Evolutionary conservation across 176 grass and related monocot species (phyloP).

Genomic region (Carex kokanica): DNA sequence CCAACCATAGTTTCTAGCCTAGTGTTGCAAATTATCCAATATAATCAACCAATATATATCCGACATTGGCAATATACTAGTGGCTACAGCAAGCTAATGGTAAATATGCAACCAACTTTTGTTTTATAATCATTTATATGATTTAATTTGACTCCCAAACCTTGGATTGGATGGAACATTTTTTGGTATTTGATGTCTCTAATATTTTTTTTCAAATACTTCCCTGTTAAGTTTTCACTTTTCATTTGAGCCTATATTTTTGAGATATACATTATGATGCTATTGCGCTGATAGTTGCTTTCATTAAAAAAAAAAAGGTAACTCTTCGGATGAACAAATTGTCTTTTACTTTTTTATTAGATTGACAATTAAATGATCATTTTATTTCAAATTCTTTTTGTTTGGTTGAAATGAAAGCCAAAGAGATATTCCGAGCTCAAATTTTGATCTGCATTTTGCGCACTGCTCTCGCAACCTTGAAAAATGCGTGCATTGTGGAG

Average conservation of each 20-base stretch:
- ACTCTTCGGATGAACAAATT: background rate
- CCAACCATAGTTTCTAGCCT: background rate
- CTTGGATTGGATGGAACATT: background rate
- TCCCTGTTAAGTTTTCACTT: background rate
- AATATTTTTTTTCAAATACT: background rate
- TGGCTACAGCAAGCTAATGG: background rate
- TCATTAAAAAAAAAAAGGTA: background rate
- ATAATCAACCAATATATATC: background rate
- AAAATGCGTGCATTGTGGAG: slow-evolving; percentile 53
- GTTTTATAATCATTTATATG: background rate
- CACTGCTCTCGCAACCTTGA: slow-evolving; percentile 70
- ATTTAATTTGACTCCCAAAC: background rate
- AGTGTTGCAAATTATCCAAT: background rate
- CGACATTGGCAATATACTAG: background rate
- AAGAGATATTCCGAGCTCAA: slow-evolving; percentile 47
- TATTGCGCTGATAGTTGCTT: background rate
- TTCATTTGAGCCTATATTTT: background rate
- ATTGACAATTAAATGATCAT: background rate
- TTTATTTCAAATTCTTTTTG: background rate
- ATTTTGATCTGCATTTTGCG: slow-evolving; percentile 50
- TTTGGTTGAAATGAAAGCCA: slow-evolving; percentile 31
- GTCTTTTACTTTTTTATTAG: background rate
- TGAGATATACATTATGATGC: background rate
- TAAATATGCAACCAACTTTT: background rate
- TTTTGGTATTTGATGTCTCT: background rate